These are phyloP conservation scores for Sordariomycetes sp. DNA, from an alignment of 2,329 filamentous ascomycete genomes.

Conservation along the genomic window DNA sequence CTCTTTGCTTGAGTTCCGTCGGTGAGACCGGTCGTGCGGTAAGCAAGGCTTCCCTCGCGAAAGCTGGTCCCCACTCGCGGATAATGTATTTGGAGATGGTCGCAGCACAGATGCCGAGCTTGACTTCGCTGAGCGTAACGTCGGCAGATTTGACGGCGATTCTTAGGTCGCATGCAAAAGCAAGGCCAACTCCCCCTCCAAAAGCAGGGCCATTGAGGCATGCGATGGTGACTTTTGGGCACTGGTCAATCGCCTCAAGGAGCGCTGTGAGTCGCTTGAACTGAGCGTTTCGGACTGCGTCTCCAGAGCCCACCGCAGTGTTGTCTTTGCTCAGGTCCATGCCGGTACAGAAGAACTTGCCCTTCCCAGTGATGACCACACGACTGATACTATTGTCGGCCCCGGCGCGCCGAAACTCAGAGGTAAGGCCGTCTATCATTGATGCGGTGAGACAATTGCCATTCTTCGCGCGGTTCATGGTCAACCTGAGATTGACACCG, in stretches of 20 bases:
- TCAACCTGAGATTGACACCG: too few relatives aligned
- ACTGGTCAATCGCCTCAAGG: slow-evolving; percentile 25
- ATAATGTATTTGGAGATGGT: slow-evolving; percentile 28
- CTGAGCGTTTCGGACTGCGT: slow-evolving; percentile 5
- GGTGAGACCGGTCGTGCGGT: slow-evolving; percentile 18
- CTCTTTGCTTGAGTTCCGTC: too few relatives aligned
- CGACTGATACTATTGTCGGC: slow-evolving; percentile 31
- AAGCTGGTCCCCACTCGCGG: slow-evolving; percentile 25
- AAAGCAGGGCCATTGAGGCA: slow-evolving; percentile 30
- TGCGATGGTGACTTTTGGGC: slow-evolving; percentile 30
- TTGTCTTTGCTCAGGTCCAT: slow-evolving; percentile 22
- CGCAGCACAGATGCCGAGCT: slow-evolving; percentile 25
- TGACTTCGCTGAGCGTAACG: slow-evolving; percentile 28
- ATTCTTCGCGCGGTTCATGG: too few relatives aligned
- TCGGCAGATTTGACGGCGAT: slow-evolving; percentile 9
- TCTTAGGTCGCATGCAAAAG: slow-evolving; percentile 30
- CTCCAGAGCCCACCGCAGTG: slow-evolving; percentile 3
- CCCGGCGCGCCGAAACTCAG: too few relatives aligned
- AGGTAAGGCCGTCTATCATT: too few relatives aligned
- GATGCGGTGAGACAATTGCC: too few relatives aligned
- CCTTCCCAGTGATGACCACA: slow-evolving; percentile 22
- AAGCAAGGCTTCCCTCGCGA: slow-evolving; percentile 26
- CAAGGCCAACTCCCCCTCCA: slow-evolving; percentile 32
- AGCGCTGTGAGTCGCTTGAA: slow-evolving; percentile 16
- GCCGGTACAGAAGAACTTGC: slow-evolving; percentile 30